Percentiles rank a stretch among this genome's conserved stretches.
Evolutionary conservation across 371 early-diverging fungal species (phyloP).

Genomic region (Syncephalastrum monosporum): DNA sequence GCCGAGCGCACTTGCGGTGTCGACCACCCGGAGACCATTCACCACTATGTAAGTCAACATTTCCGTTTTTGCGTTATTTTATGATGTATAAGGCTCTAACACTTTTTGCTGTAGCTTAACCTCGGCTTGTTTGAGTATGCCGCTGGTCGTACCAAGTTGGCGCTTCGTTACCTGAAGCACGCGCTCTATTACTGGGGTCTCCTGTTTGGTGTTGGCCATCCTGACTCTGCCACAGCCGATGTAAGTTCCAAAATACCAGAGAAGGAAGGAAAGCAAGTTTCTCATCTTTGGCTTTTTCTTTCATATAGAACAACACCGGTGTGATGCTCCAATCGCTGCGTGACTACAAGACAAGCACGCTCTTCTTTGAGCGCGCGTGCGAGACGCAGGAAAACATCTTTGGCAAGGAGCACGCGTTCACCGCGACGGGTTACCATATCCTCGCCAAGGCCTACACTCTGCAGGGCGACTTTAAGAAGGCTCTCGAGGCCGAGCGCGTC

Average conservation of each 20-base stretch:
- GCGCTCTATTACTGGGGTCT: conserved; percentile 84
- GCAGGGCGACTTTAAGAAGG: conserved; percentile 74
- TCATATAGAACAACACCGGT: conserved; percentile 73
- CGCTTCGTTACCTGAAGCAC: conserved; percentile 78
- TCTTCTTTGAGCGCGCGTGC: conserved; percentile 76
- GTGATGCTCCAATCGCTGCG: conserved; percentile 81
- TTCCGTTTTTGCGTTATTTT: too few species aligned
- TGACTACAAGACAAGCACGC: conserved; percentile 61
- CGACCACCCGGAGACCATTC: conserved; percentile 87
- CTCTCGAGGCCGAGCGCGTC: conserved; percentile 71
- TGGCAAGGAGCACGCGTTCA: conserved; percentile 73
- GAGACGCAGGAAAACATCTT: conserved; percentile 68
- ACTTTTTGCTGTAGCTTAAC: conserved; percentile 54
- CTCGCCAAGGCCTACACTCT: conserved; percentile 78
- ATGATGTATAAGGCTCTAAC: too few species aligned
- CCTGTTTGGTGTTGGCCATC: conserved; percentile 75
- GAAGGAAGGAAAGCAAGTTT: neutral
- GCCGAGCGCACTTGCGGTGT: conserved; percentile 84
- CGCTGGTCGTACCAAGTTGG: conserved; percentile 72
- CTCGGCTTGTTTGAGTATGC: conserved; percentile 87
- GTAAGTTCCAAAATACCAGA: conserved; percentile 39
- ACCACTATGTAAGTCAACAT: conserved; percentile 75
- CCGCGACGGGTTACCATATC: conserved; percentile 72
- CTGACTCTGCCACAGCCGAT: conserved; percentile 84
- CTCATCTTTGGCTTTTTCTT: neutral